Evolutionary conservation across 2,329 filamentous ascomycete species (phyloP).

Genomic region (Aspergillus sp.): DNA sequence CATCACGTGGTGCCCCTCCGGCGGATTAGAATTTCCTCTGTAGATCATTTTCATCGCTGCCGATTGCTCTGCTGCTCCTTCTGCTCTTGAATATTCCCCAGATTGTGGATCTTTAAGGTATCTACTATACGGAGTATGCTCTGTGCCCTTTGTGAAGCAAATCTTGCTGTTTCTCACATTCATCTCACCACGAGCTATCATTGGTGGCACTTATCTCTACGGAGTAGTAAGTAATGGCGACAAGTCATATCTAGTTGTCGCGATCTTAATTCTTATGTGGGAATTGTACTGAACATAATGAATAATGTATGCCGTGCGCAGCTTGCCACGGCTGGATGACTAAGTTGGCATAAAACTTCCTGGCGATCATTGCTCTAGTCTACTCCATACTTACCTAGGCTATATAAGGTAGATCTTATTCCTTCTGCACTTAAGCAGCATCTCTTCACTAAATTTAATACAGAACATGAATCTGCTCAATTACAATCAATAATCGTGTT

Average conservation of each 20-base stretch:
- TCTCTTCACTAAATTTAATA: not conserved
- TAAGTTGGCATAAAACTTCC: not conserved
- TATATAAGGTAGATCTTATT: not conserved
- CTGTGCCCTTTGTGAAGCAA: too few relatives aligned
- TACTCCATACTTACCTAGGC: not conserved
- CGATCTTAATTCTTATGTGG: not conserved
- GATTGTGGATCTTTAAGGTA: not conserved
- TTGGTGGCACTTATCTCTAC: too few relatives aligned
- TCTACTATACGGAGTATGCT: not conserved
- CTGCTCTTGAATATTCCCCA: not conserved
- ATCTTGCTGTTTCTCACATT: too few relatives aligned
- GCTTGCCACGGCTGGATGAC: not conserved
- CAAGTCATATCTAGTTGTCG: too few relatives aligned
- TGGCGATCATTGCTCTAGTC: not conserved
- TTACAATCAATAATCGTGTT: not conserved
- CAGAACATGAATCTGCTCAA: not conserved
- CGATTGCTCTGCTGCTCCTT: not conserved
- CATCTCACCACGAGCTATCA: too few relatives aligned
- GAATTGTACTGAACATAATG: not conserved
- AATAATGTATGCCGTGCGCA: not conserved
- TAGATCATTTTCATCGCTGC: not conserved
- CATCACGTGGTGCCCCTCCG: conserved; percentile 25
- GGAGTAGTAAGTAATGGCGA: too few relatives aligned
- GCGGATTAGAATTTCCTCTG: not conserved
- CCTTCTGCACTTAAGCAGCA: not conserved